Evolutionary conservation across 768 basidiomycete genomes (phyloP).

Genomic region (Pilatotrama ljubarskyi): DNA sequence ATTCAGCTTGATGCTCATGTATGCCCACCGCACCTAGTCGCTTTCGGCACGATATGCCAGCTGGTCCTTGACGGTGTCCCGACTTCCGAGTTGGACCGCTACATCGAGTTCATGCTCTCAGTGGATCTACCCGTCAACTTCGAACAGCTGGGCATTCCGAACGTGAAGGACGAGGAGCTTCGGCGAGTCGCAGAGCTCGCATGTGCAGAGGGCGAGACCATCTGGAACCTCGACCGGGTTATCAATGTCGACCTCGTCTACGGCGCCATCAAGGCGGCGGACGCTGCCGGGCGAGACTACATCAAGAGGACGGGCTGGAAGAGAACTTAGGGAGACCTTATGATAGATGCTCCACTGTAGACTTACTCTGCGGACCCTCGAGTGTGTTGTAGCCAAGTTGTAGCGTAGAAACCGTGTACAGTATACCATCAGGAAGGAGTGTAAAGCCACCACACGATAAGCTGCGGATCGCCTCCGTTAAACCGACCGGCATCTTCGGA

Average conservation of each 20-base stretch:
- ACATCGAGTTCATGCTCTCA: constrained; percentile 33
- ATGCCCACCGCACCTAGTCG: constrained; percentile 19
- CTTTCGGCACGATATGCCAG: constrained; percentile 33
- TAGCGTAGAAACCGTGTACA: background rate
- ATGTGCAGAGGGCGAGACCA: constrained; percentile 31
- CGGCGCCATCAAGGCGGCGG: constrained; percentile 31
- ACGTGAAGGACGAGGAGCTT: constrained; percentile 31
- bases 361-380: too few species aligned
- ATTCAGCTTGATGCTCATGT: background rate
- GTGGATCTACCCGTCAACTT: constrained; percentile 33
- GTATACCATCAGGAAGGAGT: too few species aligned
- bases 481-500: too few species aligned
- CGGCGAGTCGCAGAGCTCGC: constrained; percentile 30
- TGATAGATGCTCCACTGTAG: too few species aligned
- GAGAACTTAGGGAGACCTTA: background rate
- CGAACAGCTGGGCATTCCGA: constrained; percentile 31
- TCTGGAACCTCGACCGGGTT: constrained; percentile 33
- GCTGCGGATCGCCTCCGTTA: too few species aligned
- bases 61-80: constrained; percentile 30
- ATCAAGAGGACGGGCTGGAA: constrained; percentile 25
- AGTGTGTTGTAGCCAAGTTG: background rate
- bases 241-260: constrained; percentile 32
- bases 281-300: constrained; percentile 29
- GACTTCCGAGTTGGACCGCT: constrained; percentile 29
- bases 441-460: too few species aligned